phyloP scores from a whole-genome alignment of 1,284 basidiomycete genomes.

The Trichosporon asahii region DNA sequence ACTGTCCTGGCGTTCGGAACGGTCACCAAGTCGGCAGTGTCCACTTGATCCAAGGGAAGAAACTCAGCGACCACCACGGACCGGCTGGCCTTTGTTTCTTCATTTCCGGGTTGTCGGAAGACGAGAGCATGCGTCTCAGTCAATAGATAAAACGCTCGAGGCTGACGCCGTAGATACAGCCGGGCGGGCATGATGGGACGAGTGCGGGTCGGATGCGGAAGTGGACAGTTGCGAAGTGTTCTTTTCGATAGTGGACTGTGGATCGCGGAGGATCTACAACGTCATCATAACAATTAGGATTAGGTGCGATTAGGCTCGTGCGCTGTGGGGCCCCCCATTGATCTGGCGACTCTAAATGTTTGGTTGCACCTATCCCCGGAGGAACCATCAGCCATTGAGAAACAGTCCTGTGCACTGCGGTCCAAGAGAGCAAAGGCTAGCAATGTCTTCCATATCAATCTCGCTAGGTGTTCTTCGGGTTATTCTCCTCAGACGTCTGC shows the following conservation, averaged over 20 bases:
- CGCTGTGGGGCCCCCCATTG: neutral
- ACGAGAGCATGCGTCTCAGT: conserved; percentile 47
- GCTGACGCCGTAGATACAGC: conserved; percentile 47
- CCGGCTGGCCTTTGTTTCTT: conserved; percentile 36
- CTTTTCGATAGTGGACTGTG: neutral
- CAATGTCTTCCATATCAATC: no score
- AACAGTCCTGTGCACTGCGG: no score
- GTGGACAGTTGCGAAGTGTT: neutral
- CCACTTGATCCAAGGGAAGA: conserved; percentile 66
- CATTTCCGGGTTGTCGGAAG: conserved; percentile 46
- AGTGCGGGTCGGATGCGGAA: neutral
- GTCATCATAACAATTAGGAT: neutral
- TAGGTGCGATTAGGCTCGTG: neutral
- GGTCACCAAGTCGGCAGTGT: conserved; percentile 60
- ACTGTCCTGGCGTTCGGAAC: conserved; percentile 64
- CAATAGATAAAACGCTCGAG: conserved; percentile 48
- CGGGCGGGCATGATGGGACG: conserved; percentile 37
- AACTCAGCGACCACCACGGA: conserved; percentile 69
- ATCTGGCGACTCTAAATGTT: no score
- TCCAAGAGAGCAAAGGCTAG: no score
- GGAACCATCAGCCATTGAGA: no score
- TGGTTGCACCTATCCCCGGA: no score
- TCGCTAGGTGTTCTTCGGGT: no score
- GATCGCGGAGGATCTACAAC: neutral
- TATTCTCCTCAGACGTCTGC: no score